phyloP scores from a whole-genome alignment of 2,329 filamentous ascomycete genomes.

The Pseudonectria foliicola region DNA sequence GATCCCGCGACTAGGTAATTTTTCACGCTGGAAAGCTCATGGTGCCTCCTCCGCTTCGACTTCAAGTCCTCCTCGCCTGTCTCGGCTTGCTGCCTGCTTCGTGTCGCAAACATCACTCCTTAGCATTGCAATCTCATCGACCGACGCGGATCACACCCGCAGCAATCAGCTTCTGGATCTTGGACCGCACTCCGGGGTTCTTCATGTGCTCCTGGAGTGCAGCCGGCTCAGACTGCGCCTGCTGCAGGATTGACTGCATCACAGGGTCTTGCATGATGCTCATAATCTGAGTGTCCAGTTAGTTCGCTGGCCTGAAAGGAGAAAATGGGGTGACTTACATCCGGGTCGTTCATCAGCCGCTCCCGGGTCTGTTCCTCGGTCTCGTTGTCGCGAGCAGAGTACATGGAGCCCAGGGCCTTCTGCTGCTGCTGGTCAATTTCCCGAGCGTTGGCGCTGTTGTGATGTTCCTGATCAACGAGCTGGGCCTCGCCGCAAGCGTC shows the following conservation, averaged over 20 bases:
- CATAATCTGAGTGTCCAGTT: constrained; percentile 57
- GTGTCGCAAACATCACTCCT: no score
- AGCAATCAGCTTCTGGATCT: constrained; percentile 91
- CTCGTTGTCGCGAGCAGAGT: constrained; percentile 84
- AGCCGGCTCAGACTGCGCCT: constrained; percentile 87
- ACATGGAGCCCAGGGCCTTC: constrained; percentile 88
- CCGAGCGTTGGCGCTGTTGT: constrained; percentile 68
- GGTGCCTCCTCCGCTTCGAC: no score
- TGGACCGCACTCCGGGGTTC: constrained; percentile 75
- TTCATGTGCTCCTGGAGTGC: constrained; percentile 96
- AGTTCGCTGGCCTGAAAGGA: constrained; percentile 11
- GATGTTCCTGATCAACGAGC: constrained; percentile 63
- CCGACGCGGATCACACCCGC: constrained; percentile 86
- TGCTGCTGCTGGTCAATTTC: constrained; percentile 94
- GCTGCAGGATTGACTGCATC: constrained; percentile 95
- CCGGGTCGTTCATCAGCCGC: constrained; percentile 81
- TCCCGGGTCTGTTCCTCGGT: constrained; percentile 93
- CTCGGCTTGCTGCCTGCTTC: no score
- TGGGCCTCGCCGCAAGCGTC: constrained; percentile 80
- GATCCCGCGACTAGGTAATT: neutral
- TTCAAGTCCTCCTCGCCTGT: no score
- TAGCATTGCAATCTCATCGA: constrained; percentile 26
- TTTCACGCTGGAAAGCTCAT: no score
- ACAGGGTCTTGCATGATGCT: constrained; percentile 88
- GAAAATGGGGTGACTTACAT: constrained; percentile 51